These are phyloP conservation scores for Ogataea chonburiensis DNA, from an alignment of 805 yeast species.

Conservation along the genomic window DNA sequence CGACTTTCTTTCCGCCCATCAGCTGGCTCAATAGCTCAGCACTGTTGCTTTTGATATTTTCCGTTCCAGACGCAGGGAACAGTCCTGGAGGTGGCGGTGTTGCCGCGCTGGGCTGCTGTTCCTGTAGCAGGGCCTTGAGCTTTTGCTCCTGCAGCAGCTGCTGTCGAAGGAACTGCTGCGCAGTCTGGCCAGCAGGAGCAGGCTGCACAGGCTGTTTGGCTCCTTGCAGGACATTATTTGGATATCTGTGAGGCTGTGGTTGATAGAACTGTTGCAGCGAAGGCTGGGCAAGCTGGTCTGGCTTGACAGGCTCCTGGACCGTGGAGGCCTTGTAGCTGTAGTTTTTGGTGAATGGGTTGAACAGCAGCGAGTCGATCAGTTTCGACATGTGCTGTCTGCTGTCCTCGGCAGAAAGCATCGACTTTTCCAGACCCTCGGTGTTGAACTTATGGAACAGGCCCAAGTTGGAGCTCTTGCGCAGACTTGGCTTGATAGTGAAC, in stretches of 20 bases:
- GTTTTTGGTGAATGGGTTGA: slow-evolving; percentile 34
- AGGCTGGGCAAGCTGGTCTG: slow-evolving; percentile 31
- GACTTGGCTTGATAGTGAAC: slow-evolving; percentile 28
- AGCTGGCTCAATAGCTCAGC: slow-evolving; percentile 81
- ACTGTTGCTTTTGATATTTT: slow-evolving; percentile 25
- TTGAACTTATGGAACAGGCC: slow-evolving; percentile 27
- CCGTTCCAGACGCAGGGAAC: slow-evolving; percentile 32
- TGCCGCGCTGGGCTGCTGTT: slow-evolving; percentile 35
- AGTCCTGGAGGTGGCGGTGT: slow-evolving; percentile 80
- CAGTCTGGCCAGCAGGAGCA: slow-evolving; percentile 22
- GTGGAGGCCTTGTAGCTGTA: slow-evolving; percentile 28
- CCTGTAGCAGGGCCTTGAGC: slow-evolving; percentile 21
- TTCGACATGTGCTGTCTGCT: slow-evolving; percentile 26
- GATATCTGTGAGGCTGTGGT: slow-evolving; percentile 30
- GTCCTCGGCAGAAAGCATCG: slow-evolving; percentile 17
- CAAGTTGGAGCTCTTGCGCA: slow-evolving; percentile 13
- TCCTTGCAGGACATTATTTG: slow-evolving; percentile 27
- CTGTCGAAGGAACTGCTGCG: slow-evolving; percentile 33
- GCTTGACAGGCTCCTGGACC: slow-evolving; percentile 8
- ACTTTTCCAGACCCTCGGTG: slow-evolving; percentile 16
- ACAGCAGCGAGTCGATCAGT: slow-evolving; percentile 33
- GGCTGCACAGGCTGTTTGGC: slow-evolving; percentile 21
- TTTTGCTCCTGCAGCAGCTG: slow-evolving; percentile 18
- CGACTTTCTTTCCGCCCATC: slow-evolving; percentile 65
- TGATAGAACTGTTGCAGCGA: slow-evolving; percentile 33